Percentiles rank a stretch among this genome's conserved stretches.
Evolutionary conservation across 2,329 filamentous ascomycete genomes (phyloP).

Genomic region (Epichloe sp.): DNA sequence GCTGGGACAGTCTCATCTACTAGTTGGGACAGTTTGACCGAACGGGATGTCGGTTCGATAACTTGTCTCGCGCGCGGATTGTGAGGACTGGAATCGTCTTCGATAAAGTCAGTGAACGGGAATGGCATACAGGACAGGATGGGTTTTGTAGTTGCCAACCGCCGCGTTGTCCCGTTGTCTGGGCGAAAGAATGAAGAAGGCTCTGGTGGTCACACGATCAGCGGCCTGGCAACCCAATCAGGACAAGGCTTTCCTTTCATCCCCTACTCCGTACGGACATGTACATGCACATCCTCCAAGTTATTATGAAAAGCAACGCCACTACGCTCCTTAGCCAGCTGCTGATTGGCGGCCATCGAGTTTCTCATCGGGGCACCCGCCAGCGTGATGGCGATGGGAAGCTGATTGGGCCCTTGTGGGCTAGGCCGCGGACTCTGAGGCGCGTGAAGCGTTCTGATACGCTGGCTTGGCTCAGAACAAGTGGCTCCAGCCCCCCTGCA

Average conservation of each 20-base stretch:
- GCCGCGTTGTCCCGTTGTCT: too few species aligned
- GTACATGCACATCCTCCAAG: too few species aligned
- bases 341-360: not conserved
- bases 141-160: too few species aligned
- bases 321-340: not conserved
- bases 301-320: not conserved
- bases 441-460: not conserved
- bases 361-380: not conserved
- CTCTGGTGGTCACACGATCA: not conserved
- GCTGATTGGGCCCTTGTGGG: not conserved
- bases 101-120: too few species aligned
- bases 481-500: constrained; percentile 1
- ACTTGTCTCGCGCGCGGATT: too few species aligned
- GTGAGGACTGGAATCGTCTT: too few species aligned
- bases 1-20: too few species aligned
- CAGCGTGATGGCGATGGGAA: not conserved
- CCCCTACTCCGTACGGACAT: not conserved
- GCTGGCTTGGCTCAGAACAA: not conserved
- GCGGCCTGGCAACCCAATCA: not conserved
- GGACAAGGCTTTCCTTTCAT: not conserved
- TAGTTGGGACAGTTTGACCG: too few species aligned
- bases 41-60: too few species aligned
- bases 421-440: not conserved
- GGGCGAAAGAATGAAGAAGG: too few species aligned
- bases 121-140: too few species aligned